Base-by-base conservation (phyloP, 2,329 filamentous ascomycete species). In the Gliomastix tumulicola region DNA sequence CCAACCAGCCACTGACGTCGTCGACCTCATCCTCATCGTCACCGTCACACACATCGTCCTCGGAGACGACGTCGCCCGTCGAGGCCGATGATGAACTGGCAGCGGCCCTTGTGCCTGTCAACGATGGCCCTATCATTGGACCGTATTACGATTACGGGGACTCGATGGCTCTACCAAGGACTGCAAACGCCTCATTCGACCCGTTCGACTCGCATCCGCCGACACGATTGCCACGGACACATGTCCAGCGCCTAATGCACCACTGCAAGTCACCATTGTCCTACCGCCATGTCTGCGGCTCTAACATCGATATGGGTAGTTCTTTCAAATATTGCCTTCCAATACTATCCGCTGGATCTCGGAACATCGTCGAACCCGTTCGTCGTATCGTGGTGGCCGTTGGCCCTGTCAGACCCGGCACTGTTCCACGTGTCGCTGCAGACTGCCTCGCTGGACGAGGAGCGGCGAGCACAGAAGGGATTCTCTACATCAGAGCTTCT, bases 371-470 rank as follows among this genome's bases (percentile, higher is more conserved):
- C 74, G 7, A 78, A 78, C 44, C 74, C 74, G 0, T 78, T 78
- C 41, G 54, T 78, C 15, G 55, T 75, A 7, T 76, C 71, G 0
- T 78, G 74, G 74, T 78, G 74, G 73, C 74, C 74, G 1, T 57
- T 71, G 2, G 72, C 74, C 1, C 59, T 78, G 1, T 65, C 59
- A 1, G 74, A 78, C 38, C 70, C 74, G 0, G 71, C 71, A 5
- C 45, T 78, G 2, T 78, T 78, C 37, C 71, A 78, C 43, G 72
- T 78, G 18, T 76, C 72, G 3, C 56, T 78, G 11, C 74, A 77
- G 46, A 77, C 74, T 6, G 74, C 74, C 28, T 77, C 62, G 25
- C 62, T 76, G 0, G 72, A 78, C 39, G 64, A 75, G 21, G 74
- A 78, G 44, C 41, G 69, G 10, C 45, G 59, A 11, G 71, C 70